phyloP scores from a whole-genome alignment of 2,329 filamentous ascomycete species.

The Clonostachys rhizophaga region DNA sequence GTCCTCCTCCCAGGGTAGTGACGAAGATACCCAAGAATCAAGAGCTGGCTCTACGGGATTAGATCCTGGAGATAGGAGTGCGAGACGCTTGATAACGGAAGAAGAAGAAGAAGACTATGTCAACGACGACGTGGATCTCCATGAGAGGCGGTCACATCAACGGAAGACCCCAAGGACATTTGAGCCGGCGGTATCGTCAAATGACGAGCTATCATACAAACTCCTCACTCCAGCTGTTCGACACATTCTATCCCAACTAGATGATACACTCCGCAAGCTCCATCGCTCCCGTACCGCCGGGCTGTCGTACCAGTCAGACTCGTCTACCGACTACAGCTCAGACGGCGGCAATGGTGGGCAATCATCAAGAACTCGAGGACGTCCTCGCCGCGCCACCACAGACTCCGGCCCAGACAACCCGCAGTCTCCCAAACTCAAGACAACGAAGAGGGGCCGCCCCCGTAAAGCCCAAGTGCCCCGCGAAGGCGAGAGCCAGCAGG shows the following conservation, averaged over 20 bases:
- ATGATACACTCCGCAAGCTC: constrained; percentile 64
- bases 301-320: constrained; percentile 29
- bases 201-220: constrained; percentile 63
- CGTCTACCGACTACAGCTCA: constrained; percentile 29
- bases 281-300: constrained; percentile 59
- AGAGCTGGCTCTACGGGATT: not conserved
- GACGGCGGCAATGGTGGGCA: constrained; percentile 9
- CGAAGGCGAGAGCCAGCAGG: constrained; percentile 16
- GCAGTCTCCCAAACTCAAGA: not conserved
- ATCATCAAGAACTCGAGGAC: constrained; percentile 7
- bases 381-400: constrained; percentile 12
- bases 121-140: not conserved
- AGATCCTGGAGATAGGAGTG: not conserved
- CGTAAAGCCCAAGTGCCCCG: constrained; percentile 29
- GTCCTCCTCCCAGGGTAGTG: not conserved
- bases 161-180: constrained; percentile 13
- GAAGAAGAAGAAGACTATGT: not conserved
- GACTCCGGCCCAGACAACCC: not conserved
- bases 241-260: constrained; percentile 66
- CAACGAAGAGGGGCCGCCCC: constrained; percentile 27
- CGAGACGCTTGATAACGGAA: too few species aligned
- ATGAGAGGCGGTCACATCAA: not conserved
- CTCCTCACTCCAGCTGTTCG: constrained; percentile 65
- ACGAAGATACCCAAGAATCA: not conserved
- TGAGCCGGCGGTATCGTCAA: constrained; percentile 55